A percentile compares a stretch with the other conserved stretches of the same genome.
These are phyloP conservation scores for Colletotrichum spaethianum DNA, from an alignment of 2,329 filamentous ascomycete genomes.

Conservation along the genomic window DNA sequence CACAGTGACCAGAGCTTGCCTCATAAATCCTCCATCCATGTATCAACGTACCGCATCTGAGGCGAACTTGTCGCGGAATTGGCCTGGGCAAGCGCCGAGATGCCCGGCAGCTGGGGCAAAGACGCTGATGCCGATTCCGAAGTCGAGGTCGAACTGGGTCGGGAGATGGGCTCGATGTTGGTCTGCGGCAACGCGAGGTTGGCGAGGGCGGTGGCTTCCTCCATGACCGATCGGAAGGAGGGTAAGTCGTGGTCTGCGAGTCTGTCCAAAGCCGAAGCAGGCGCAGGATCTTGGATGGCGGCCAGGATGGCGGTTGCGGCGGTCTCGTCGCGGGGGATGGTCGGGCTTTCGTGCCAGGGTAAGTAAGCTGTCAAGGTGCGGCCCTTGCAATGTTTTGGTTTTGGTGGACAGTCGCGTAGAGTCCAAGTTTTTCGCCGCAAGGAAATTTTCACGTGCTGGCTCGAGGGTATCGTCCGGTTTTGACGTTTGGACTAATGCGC, in stretches of 20 bases:
- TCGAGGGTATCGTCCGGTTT: slow-evolving; percentile 11
- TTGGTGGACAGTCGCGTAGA: slow-evolving; percentile 3
- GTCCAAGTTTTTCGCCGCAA: slow-evolving; percentile 9
- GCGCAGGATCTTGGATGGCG: slow-evolving; percentile 25
- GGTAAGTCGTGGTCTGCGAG: slow-evolving; percentile 12
- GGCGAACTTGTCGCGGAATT: slow-evolving; percentile 57
- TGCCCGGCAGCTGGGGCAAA: slow-evolving; percentile 61
- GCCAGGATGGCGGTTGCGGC: slow-evolving; percentile 28
- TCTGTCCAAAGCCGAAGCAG: slow-evolving; percentile 23
- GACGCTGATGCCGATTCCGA: slow-evolving; percentile 47
- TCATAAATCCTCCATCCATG: background rate
- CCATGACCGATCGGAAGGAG: slow-evolving; percentile 55
- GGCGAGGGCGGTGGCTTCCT: slow-evolving; percentile 54
- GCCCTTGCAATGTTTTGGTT: slow-evolving; percentile 10
- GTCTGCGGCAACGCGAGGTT: slow-evolving; percentile 47
- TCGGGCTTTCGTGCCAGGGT: slow-evolving; percentile 1
- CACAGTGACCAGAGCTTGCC: background rate
- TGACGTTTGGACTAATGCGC: slow-evolving; percentile 11
- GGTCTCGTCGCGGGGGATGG: slow-evolving; percentile 2
- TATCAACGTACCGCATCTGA: slow-evolving; percentile 61
- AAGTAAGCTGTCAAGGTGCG: background rate
- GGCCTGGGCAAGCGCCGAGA: slow-evolving; percentile 60
- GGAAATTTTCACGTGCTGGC: slow-evolving; percentile 5
- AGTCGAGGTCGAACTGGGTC: slow-evolving; percentile 65
- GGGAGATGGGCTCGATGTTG: slow-evolving; percentile 59